These are phyloP conservation scores for Acacia pycnantha DNA, from an alignment of 331 rosid species.

Conservation along the genomic window DNA sequence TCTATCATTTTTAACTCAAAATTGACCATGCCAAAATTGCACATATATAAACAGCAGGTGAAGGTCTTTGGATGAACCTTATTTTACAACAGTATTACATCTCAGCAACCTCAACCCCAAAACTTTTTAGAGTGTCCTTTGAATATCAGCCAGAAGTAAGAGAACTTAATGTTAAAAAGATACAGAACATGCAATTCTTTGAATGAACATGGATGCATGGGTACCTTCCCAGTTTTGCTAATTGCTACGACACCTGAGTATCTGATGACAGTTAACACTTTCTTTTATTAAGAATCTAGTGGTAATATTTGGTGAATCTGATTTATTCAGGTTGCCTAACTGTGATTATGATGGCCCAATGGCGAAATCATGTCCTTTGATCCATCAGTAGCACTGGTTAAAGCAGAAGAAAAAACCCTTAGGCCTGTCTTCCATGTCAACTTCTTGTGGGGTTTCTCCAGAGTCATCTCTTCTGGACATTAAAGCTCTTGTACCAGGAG, in stretches of 20 bases:
- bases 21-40: constrained; percentile 19
- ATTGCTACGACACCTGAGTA: constrained; percentile 30
- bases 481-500: constrained; percentile 91
- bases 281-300: constrained; percentile 34
- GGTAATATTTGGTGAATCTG: constrained; percentile 37
- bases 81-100: constrained; percentile 65
- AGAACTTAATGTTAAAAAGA: constrained; percentile 18
- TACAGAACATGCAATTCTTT: constrained; percentile 25
- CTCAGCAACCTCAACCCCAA: constrained; percentile 82
- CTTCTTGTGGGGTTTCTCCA: constrained; percentile 39
- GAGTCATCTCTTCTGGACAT: constrained; percentile 61
- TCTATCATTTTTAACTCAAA: background rate
- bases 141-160: constrained; percentile 32
- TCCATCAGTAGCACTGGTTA: constrained; percentile 66
- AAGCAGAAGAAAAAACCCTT: constrained; percentile 74
- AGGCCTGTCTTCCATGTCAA: constrained; percentile 50
- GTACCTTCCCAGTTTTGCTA: constrained; percentile 28
- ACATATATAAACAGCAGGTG: constrained; percentile 39
- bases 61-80: constrained; percentile 72
- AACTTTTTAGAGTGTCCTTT: constrained; percentile 19
- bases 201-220: constrained; percentile 26
- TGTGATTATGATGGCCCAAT: constrained; percentile 21
- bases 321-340: constrained; percentile 45
- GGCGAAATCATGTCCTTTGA: constrained; percentile 2
- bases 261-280: constrained; percentile 32